Evolutionary conservation across 441 rosid genomes (phyloP), one percentile per base, ranked within the genome.

Genomic region (Mallotus repandus): DNA sequence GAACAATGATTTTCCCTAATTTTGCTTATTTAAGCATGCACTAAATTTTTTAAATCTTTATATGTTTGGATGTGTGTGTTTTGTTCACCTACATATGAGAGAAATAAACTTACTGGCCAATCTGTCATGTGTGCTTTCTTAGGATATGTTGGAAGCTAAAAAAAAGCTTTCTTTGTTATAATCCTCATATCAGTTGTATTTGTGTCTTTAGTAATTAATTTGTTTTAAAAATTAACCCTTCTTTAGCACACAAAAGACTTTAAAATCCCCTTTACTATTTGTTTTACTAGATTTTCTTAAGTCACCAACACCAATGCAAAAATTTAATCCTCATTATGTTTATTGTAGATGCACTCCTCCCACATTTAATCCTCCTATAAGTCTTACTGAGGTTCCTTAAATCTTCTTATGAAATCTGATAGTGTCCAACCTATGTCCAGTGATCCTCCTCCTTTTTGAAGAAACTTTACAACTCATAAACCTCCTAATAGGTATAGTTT

Each of bases 91-190:
- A 4, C 68, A 49, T 29, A 66, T 49, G 21, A 19, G 25, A 66
- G 70, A 43, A 66, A 12, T 49, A 66, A 66, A 49, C 57, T n/a
- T 45, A 45, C 54, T 45, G 2, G 43, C 1, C 10, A 66, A 49
- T 66, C 15, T 25, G 43, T 49, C n/a, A 66, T 48, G 41, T 66
- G 57, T 49, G 43, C 41, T 21, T 15, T 52, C 12, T 49, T 66
- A 66, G 41, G 70, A 22, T 52, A 66, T 49, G 14, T n/a, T 66
- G n/a, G 57, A 48, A 52, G 15, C 8, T 18, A 48, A 68, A 68
- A 68, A 25, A 1, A 29, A 25, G 9, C 4, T 50, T 68, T 54
- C 55, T 49, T 66, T 66, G 56, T 5, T 66, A 21, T 46, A 38
- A 66, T 66, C 56, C 50, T 45, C 9, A 66, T 66, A 16, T 9